These are phyloP conservation scores for Epichloe brachyelytri DNA, from an alignment of 2,329 filamentous ascomycete genomes.

Conservation along the genomic window DNA sequence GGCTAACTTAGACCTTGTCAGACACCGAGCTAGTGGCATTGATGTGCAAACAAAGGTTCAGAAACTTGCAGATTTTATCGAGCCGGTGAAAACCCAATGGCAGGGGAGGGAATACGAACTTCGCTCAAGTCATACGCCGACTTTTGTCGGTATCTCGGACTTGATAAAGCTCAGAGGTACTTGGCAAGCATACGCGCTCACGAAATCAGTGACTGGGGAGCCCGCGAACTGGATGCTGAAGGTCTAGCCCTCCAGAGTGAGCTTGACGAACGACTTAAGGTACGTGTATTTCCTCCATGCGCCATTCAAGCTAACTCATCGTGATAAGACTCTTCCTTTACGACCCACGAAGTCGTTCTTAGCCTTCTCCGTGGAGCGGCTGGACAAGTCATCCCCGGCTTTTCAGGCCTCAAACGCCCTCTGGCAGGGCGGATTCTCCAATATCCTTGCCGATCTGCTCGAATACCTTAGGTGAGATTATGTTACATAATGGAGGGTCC, in stretches of 20 bases:
- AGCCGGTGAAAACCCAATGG: constrained; percentile 76
- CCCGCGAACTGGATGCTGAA: constrained; percentile 61
- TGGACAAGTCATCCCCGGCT: constrained; percentile 59
- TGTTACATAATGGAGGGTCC: not conserved
- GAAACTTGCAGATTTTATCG: constrained; percentile 63
- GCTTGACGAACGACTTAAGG: constrained; percentile 63
- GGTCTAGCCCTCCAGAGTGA: constrained; percentile 67
- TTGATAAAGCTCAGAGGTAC: constrained; percentile 73
- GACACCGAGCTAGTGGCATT: constrained; percentile 68
- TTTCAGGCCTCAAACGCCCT: constrained; percentile 65
- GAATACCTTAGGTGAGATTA: constrained; percentile 57
- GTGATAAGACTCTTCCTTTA: constrained; percentile 53
- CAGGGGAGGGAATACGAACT: constrained; percentile 51
- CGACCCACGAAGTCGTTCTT: constrained; percentile 83
- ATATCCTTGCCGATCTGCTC: constrained; percentile 74
- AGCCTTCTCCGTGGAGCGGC: constrained; percentile 81
- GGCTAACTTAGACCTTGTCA: constrained; percentile 17
- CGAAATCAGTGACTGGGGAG: constrained; percentile 70
- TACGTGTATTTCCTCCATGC: constrained; percentile 17
- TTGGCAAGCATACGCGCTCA: constrained; percentile 61
- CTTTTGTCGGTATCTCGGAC: constrained; percentile 68
- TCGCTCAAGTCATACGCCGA: constrained; percentile 61
- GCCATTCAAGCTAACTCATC: constrained; percentile 6
- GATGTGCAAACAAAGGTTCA: constrained; percentile 57
- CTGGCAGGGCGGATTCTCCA: constrained; percentile 75